These are phyloP conservation scores for Apophysomyces elegans DNA, from an alignment of 371 early-diverging fungal genomes.

Conservation along the genomic window DNA sequence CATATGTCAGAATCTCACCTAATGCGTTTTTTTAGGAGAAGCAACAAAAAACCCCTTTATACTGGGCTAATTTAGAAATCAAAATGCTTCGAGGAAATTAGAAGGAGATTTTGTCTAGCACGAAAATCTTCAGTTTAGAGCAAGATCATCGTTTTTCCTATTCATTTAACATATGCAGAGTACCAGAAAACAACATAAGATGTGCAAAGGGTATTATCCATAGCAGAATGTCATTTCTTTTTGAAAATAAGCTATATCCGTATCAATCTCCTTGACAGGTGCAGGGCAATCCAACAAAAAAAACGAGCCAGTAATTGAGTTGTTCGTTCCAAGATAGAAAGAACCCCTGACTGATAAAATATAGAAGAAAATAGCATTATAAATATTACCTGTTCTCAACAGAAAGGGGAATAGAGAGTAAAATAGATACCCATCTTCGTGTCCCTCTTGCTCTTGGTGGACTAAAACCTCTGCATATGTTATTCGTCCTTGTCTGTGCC, in stretches of 20 bases:
- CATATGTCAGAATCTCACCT: too few species aligned
- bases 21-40: too few species aligned
- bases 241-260: not conserved
- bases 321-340: not conserved
- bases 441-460: not conserved
- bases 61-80: too few species aligned
- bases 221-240: not conserved
- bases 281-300: not conserved
- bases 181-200: too few species aligned
- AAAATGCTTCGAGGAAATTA: not conserved
- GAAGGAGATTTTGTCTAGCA: too few species aligned
- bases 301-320: not conserved
- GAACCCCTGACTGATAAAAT: conserved; percentile 6
- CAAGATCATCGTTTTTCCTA: too few species aligned
- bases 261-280: conserved; percentile 2
- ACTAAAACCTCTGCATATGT: not conserved
- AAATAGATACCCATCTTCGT: not conserved
- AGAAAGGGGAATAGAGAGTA: too few species aligned
- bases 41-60: too few species aligned
- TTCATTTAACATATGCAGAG: too few species aligned
- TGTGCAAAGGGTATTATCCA: too few species aligned
- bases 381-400: not conserved
- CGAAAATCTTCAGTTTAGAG: too few species aligned
- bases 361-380: not conserved
- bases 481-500: not conserved